A percentile compares a stretch with the other conserved stretches of the same genome.
Evolutionary conservation across 2,329 filamentous ascomycete genomes (phyloP).

Genomic region (Leptoxyphium fumago): DNA sequence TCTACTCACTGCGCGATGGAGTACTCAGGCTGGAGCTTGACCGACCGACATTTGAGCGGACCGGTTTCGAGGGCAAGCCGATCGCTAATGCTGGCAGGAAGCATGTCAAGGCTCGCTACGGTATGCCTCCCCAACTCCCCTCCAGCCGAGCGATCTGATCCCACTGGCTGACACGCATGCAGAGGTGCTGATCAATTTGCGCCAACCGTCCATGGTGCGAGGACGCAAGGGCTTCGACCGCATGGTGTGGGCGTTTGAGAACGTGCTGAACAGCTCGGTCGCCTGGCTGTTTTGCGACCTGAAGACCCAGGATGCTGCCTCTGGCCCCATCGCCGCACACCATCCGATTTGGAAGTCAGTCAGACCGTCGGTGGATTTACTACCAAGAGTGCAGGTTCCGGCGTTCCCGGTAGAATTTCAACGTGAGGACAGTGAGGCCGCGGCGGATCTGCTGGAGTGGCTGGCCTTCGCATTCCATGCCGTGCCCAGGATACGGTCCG

Average conservation of each 20-base stretch:
- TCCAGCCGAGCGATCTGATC: neutral
- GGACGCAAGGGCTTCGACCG: constrained; percentile 75
- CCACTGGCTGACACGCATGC: neutral
- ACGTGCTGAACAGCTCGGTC: constrained; percentile 52
- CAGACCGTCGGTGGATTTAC: constrained; percentile 9
- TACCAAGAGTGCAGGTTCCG: constrained; percentile 18
- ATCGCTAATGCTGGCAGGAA: constrained; percentile 43
- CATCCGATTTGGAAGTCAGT: constrained; percentile 19
- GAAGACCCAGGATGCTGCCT: constrained; percentile 3
- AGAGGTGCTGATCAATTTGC: constrained; percentile 44
- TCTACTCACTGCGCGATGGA: constrained; percentile 59
- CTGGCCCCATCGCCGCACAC: constrained; percentile 12
- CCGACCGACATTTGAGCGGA: constrained; percentile 67
- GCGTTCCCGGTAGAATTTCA: constrained; percentile 18
- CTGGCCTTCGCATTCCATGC: constrained; percentile 50
- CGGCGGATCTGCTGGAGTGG: constrained; percentile 58
- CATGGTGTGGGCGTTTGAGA: constrained; percentile 62
- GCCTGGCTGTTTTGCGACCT: constrained; percentile 69
- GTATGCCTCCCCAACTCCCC: constrained; percentile 32
- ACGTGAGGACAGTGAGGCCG: constrained; percentile 44
- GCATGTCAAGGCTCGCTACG: constrained; percentile 56
- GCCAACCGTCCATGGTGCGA: constrained; percentile 58
- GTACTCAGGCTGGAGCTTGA: constrained; percentile 62
- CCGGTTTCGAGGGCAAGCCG: constrained; percentile 62
- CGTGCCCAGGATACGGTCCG: constrained; percentile 45